A percentile compares a stretch with the other conserved stretches of the same genome.
These are phyloP conservation scores for Apophysomyces variabilis DNA, from an alignment of 371 early-diverging fungal species.

Conservation along the genomic window DNA sequence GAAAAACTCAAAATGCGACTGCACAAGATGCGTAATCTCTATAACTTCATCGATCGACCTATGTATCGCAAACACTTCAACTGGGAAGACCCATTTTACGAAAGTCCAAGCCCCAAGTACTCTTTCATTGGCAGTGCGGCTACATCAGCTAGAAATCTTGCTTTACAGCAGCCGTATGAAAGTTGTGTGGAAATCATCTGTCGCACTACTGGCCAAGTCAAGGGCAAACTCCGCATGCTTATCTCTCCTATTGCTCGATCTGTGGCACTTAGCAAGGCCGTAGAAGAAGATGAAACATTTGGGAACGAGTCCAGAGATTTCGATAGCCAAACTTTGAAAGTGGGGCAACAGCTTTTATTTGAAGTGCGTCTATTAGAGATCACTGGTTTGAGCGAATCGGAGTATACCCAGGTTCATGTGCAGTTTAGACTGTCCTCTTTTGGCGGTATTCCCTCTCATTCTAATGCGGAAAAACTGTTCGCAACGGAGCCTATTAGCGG, in stretches of 20 bases:
- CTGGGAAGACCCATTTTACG: constrained; percentile 80
- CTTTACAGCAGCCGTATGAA: constrained; percentile 55
- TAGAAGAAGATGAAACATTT: background rate
- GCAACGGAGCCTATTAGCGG: constrained; percentile 68
- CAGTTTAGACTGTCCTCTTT: constrained; percentile 61
- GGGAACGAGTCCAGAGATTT: background rate
- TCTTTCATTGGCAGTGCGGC: constrained; percentile 70
- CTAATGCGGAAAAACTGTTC: constrained; percentile 63
- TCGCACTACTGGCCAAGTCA: constrained; percentile 56
- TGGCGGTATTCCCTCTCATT: constrained; percentile 48
- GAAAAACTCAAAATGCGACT: constrained; percentile 69
- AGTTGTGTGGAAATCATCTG: constrained; percentile 60
- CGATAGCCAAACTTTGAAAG: constrained; percentile 26
- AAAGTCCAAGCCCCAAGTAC: constrained; percentile 65
- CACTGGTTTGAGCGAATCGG: constrained; percentile 69
- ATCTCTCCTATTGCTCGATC: constrained; percentile 55
- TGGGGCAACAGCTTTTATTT: constrained; percentile 68
- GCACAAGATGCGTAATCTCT: constrained; percentile 79
- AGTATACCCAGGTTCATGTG: constrained; percentile 79
- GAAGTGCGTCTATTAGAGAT: constrained; percentile 74
- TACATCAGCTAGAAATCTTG: constrained; percentile 53
- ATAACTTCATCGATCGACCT: constrained; percentile 75
- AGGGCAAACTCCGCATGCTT: constrained; percentile 53
- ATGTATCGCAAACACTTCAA: constrained; percentile 75
- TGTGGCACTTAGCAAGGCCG: constrained; percentile 17